Conservation (phyloP, 2,329 filamentous ascomycete genomes). For the Colletotrichum sp. region DNA sequence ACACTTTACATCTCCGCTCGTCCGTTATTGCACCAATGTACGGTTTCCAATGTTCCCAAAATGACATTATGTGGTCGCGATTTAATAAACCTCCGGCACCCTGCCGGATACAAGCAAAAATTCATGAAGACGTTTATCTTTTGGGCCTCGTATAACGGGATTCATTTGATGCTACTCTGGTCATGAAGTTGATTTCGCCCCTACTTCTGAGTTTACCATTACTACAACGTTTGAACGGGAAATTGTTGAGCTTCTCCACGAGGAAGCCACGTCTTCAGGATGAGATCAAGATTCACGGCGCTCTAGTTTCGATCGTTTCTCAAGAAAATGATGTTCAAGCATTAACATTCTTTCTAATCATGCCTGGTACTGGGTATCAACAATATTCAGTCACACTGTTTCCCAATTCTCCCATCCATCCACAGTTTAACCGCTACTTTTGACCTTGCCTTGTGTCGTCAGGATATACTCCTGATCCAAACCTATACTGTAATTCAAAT, state of each 20-base stretch:
- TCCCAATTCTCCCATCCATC: background rate
- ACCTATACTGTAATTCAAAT: background rate
- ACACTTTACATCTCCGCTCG: background rate
- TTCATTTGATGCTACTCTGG: accelerated
- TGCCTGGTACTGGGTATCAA: background rate
- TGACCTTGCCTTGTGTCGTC: background rate
- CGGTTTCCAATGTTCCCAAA: background rate
- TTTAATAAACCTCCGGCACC: background rate
- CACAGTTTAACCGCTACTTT: accelerated
- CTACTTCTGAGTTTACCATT: too few species aligned
- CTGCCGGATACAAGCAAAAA: background rate
- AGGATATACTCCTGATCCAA: background rate
- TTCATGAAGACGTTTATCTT: background rate
- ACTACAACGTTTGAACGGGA: too few species aligned
- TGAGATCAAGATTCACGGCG: background rate
- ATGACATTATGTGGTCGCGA: background rate
- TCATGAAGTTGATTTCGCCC: accelerated
- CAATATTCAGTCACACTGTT: background rate
- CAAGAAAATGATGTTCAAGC: background rate
- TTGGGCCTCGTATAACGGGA: background rate
- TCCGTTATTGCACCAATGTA: background rate
- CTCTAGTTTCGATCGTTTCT: background rate
- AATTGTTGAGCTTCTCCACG: too few species aligned
- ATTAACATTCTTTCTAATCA: background rate
- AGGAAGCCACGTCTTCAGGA: too few species aligned